Conservation (phyloP, 768 basidiomycete species). For the Russula earlei region DNA sequence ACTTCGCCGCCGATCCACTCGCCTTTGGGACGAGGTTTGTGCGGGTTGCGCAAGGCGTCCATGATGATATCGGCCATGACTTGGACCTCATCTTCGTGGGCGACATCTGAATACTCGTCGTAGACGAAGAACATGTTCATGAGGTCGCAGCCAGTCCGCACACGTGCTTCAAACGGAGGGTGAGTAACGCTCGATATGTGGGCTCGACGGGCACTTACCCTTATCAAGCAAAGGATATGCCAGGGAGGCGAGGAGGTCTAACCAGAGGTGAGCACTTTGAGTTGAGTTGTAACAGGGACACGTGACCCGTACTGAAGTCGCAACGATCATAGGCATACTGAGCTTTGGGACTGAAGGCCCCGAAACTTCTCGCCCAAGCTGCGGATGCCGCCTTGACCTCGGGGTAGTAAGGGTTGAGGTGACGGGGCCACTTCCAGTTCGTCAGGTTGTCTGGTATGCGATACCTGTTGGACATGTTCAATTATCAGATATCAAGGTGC, state of each 20-base stretch:
- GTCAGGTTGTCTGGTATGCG: constrained; percentile 16
- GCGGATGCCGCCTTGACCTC: constrained; percentile 20
- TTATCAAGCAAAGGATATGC: constrained; percentile 21
- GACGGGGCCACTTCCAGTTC: constrained; percentile 23
- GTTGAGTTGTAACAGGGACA: neutral
- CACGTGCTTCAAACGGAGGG: neutral
- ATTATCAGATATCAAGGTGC: neutral
- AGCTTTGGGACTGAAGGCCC: constrained; percentile 20
- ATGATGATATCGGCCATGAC: constrained; percentile 20
- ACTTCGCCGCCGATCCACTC: constrained; percentile 22
- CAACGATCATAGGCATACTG: constrained; percentile 22
- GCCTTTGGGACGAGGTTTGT: constrained; percentile 18
- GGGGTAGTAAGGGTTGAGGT: constrained; percentile 21
- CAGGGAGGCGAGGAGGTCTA: constrained; percentile 22
- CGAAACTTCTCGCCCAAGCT: constrained; percentile 21
- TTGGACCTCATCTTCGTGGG: constrained; percentile 16
- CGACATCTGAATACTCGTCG: constrained; percentile 23
- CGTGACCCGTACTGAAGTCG: constrained; percentile 20
- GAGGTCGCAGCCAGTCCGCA: constrained; percentile 22
- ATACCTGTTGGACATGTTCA: constrained; percentile 10
- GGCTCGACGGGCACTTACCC: constrained; percentile 3
- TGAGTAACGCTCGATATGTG: neutral
- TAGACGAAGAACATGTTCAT: constrained; percentile 25
- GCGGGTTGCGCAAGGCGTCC: constrained; percentile 22
- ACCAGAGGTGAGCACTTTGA: neutral